These are phyloP conservation scores for Chrysophaeum taylorii DNA, from an alignment of 352 stramenopile species.

Conservation along the genomic window DNA sequence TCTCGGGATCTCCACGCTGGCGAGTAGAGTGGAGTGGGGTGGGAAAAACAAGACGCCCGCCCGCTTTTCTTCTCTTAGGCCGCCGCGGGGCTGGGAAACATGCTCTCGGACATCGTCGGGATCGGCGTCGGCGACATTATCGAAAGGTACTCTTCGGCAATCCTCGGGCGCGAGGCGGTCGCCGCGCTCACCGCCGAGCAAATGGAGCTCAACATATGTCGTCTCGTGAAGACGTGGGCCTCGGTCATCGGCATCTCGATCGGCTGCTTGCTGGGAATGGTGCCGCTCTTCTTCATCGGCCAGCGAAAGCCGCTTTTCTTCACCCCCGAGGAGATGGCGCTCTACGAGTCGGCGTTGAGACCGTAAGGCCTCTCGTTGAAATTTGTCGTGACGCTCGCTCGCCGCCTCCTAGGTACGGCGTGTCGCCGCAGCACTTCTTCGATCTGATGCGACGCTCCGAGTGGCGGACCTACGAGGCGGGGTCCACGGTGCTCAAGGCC, in stretches of 20 bases:
- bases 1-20: conserved; percentile 71
- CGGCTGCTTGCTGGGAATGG: conserved; percentile 75
- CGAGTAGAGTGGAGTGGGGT: too few relatives aligned
- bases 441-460: not conserved
- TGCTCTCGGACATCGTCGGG: conserved; percentile 40
- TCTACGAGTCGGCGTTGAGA: not conserved
- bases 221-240: too few relatives aligned
- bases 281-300: conserved; percentile 50
- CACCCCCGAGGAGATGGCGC: not conserved
- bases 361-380: too few relatives aligned
- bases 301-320: conserved; percentile 8
- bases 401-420: too few relatives aligned
- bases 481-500: not conserved
- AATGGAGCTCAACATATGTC: too few relatives aligned
- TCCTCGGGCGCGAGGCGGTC: too few relatives aligned
- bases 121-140: conserved; percentile 58
- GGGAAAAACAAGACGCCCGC: too few relatives aligned
- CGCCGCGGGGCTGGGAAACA: conserved; percentile 66
- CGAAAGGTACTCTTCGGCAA: conserved; percentile 58
- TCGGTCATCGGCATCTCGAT: conserved; percentile 36
- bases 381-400: too few relatives aligned
- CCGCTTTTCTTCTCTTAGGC: too few relatives aligned
- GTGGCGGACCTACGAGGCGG: not conserved
- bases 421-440: conserved; percentile 5
- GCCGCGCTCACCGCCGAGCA: conserved; percentile 56